Conservation (phyloP, 1,284 basidiomycete genomes). For the Omphalotus olearius region DNA sequence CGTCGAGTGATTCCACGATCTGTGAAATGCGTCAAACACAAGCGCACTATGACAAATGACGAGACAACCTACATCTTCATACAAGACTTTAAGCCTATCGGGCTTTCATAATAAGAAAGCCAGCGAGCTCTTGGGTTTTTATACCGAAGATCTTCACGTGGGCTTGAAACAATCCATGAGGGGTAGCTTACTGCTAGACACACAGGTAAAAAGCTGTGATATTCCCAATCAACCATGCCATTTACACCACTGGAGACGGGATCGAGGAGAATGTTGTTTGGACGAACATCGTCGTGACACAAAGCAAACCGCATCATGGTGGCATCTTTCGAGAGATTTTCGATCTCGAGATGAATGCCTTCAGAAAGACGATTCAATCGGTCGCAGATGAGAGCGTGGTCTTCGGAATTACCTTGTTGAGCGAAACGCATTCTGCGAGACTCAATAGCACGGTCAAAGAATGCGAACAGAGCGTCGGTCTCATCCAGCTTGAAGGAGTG, state of each 20-base stretch:
- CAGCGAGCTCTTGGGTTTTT: not conserved
- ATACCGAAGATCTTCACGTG: not conserved
- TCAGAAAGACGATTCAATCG: not conserved
- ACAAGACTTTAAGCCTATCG: not conserved
- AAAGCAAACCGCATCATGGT: conserved; percentile 2
- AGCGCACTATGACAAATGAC: not conserved
- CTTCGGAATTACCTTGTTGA: not conserved
- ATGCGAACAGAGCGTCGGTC: not conserved
- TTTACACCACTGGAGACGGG: conserved; percentile 1
- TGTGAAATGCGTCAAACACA: not conserved
- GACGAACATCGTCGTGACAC: conserved; percentile 2
- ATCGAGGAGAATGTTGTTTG: conserved; percentile 3
- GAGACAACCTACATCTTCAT: conserved; percentile 4
- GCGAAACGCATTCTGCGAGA: not conserved
- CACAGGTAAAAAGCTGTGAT: not conserved
- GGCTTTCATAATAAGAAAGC: not conserved
- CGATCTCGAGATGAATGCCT: not conserved
- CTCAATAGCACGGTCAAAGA: not conserved
- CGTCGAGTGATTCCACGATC: not conserved
- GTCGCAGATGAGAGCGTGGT: not conserved
- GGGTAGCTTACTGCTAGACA: conserved; percentile 1
- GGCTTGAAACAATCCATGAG: not conserved
- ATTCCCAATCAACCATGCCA: conserved; percentile 8
- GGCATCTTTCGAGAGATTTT: not conserved
- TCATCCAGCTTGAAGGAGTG: not conserved